Percentiles rank a stretch among this genome's conserved stretches.
Conservation (phyloP, 352 stramenopile species). For the Phytopythium mirpurense region DNA sequence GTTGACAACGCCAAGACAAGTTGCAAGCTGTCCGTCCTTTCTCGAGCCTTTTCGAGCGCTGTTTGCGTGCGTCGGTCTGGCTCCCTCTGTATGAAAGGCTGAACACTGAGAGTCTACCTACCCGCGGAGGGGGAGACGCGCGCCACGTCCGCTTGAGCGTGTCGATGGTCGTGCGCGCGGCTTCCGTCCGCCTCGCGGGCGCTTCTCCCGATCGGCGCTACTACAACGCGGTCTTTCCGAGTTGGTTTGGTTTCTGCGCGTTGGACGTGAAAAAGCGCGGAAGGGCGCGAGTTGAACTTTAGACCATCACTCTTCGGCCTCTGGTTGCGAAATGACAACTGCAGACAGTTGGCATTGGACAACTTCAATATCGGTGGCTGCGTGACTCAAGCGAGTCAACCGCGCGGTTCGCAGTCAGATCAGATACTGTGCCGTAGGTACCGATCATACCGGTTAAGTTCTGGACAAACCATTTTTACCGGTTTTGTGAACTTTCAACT, state of each 20-base stretch:
- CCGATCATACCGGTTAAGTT: background rate
- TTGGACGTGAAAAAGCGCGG: background rate
- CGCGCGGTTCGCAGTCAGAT: background rate
- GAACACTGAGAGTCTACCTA: background rate
- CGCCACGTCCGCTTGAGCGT: background rate
- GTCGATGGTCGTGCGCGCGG: background rate
- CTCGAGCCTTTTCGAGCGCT: background rate
- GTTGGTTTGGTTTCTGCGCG: background rate
- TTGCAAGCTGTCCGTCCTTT: too few relatives aligned
- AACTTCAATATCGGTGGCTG: background rate
- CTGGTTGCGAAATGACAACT: background rate
- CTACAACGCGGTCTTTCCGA: too few relatives aligned
- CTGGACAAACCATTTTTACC: background rate
- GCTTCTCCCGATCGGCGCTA: too few relatives aligned
- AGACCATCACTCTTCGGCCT: background rate
- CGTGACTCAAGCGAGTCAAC: background rate
- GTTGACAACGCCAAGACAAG: too few relatives aligned
- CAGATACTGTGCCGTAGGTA: background rate
- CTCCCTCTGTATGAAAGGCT: too few relatives aligned
- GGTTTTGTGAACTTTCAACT: too few relatives aligned
- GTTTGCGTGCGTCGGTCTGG: background rate
- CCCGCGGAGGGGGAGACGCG: background rate
- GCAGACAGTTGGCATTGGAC: background rate
- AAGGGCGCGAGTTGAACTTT: constrained; percentile 5
- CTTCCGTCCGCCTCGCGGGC: background rate